A percentile compares a stretch with the other conserved stretches of the same genome.
These are phyloP conservation scores for Paragyromitra xinjiangensis DNA, from an alignment of 495 filamentous ascomycete species.

Conservation along the genomic window DNA sequence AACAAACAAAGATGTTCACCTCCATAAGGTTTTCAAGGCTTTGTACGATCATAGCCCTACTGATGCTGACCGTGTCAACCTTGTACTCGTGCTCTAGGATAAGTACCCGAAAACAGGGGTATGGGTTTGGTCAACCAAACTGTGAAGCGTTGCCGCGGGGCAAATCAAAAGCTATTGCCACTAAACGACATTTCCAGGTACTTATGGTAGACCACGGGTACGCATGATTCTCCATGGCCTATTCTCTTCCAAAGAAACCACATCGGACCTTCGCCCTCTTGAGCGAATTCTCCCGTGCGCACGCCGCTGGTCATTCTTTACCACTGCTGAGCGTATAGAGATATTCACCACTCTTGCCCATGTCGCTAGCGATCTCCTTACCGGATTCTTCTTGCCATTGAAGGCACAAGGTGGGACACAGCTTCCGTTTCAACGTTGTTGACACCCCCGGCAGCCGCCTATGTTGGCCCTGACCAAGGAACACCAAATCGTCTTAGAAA, in stretches of 20 bases:
- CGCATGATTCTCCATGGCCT: conserved; percentile 21
- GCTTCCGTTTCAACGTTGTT: neutral
- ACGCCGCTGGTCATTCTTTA: neutral
- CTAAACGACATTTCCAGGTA: no score
- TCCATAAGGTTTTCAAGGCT: conserved; percentile 26
- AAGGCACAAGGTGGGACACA: neutral
- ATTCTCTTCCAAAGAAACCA: neutral
- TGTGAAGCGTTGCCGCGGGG: no score
- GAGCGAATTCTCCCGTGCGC: conserved; percentile 19
- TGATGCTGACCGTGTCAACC: neutral
- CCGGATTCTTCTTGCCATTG: neutral
- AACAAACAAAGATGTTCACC: conserved; percentile 4
- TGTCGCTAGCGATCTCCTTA: neutral
- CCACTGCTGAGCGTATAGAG: neutral
- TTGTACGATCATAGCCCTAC: neutral
- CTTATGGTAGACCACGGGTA: no score
- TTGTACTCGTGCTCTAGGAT: no score
- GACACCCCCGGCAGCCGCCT: neutral
- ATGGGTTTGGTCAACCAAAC: no score
- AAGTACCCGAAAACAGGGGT: no score
- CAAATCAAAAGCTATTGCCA: no score
- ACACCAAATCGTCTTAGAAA: neutral
- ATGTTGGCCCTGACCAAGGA: conserved; percentile 7
- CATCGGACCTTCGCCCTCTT: conserved; percentile 4
- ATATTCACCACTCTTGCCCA: neutral